Conservation (phyloP, 1,284 basidiomycete species). For the Mycosarcoma maydis region DNA sequence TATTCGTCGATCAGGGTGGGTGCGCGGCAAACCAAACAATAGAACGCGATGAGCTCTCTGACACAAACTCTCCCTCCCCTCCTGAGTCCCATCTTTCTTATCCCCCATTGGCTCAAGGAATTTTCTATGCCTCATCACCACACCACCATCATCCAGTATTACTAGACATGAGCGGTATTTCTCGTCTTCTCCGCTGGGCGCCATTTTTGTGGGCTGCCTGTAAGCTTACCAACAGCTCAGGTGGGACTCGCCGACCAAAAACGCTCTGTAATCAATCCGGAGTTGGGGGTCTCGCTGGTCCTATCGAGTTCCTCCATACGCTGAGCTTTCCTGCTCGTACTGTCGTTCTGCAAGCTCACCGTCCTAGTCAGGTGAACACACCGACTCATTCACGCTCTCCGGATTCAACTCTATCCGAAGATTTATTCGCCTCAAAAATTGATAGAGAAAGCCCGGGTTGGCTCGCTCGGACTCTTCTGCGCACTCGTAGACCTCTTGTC, state of each 20-base stretch:
- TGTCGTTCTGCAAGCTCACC: conserved; percentile 5
- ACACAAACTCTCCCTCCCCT: no score
- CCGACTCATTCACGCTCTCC: neutral
- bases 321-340: conserved; percentile 25
- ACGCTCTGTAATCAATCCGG: conserved; percentile 11
- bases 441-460: no score
- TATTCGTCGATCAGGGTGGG: no score
- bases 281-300: neutral
- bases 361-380: neutral
- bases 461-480: neutral
- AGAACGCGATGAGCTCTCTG: conserved; percentile 10
- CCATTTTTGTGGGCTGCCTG: conserved; percentile 32
- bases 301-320: conserved; percentile 12
- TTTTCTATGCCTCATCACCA: no score
- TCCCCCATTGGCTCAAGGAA: no score
- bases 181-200: conserved; percentile 19
- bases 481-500: neutral
- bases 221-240: conserved; percentile 6
- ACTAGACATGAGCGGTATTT: conserved; percentile 21
- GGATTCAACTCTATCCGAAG: neutral
- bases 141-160: neutral
- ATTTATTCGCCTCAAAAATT: neutral
- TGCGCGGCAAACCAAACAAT: no score
- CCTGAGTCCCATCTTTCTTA: no score
- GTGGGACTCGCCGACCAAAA: conserved; percentile 8